phyloP scores from a whole-genome alignment of 2,329 filamentous ascomycete species.

The Penicillium frequentans region DNA sequence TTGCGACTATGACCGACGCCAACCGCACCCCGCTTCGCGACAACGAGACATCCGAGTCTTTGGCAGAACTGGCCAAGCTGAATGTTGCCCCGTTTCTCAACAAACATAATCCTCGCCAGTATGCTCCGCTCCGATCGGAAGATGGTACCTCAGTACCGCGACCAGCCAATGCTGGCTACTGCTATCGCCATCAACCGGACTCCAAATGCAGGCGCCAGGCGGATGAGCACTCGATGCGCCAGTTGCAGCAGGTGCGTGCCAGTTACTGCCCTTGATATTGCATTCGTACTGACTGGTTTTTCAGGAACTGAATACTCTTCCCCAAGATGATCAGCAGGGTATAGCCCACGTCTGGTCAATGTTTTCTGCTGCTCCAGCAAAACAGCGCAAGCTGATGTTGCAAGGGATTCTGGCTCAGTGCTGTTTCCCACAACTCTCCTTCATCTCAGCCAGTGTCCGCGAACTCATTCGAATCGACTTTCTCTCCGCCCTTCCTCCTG shows the following conservation, averaged over 20 bases:
- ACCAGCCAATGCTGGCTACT: slow-evolving; percentile 76
- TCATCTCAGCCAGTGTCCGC: slow-evolving; percentile 83
- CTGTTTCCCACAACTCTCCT: slow-evolving; percentile 95
- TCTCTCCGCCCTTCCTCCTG: slow-evolving; percentile 79
- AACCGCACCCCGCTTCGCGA: slow-evolving; percentile 22
- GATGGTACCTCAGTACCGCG: slow-evolving; percentile 45
- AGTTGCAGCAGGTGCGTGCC: slow-evolving; percentile 72
- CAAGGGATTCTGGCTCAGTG: slow-evolving; percentile 95
- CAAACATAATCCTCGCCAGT: slow-evolving; percentile 85
- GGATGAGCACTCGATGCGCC: slow-evolving; percentile 94
- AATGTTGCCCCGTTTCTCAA: slow-evolving; percentile 85
- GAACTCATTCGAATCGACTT: slow-evolving; percentile 99
- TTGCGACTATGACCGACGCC: slow-evolving; percentile 18
- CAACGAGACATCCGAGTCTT: slow-evolving; percentile 38
- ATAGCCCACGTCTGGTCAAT: slow-evolving; percentile 98
- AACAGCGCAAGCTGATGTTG: slow-evolving; percentile 93
- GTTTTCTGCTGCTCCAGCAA: slow-evolving; percentile 91
- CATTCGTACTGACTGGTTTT: not conserved
- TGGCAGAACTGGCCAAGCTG: slow-evolving; percentile 67
- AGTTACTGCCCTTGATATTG: not conserved
- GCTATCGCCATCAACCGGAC: slow-evolving; percentile 92
- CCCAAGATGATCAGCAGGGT: slow-evolving; percentile 84
- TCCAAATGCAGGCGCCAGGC: slow-evolving; percentile 89
- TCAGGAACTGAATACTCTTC: slow-evolving; percentile 77
- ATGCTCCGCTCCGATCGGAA: slow-evolving; percentile 68